Evolutionary conservation across 305 asterid genomes (phyloP).

Genomic region (Fraxinus nigra): DNA sequence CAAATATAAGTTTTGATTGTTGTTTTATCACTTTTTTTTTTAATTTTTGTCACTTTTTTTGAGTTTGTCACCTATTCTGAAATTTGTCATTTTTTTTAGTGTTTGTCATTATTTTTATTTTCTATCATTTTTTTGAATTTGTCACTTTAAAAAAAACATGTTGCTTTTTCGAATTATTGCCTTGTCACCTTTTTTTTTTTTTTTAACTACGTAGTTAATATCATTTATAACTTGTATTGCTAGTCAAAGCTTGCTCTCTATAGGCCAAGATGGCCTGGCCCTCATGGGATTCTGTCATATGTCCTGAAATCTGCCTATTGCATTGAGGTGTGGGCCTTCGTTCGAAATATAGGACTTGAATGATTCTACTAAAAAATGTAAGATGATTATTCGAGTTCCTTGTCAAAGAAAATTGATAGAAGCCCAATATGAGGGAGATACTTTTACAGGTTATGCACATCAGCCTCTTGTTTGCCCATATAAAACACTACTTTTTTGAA

Average conservation of each 20-base stretch:
- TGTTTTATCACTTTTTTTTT: no score
- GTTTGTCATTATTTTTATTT: no score
- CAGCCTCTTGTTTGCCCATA: conserved; percentile 24
- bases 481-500: neutral
- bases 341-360: conserved; percentile 30
- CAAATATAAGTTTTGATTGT: no score
- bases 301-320: neutral
- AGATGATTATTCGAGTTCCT: neutral
- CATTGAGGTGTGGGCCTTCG: neutral
- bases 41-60: no score
- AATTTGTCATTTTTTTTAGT: no score
- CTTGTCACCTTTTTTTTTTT: no score
- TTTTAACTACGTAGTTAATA: neutral
- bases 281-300: neutral
- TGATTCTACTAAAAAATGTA: neutral
- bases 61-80: no score
- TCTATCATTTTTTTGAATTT: no score
- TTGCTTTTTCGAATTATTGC: no score
- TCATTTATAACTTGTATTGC: neutral
- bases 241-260: conserved; percentile 14
- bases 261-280: conserved; percentile 19
- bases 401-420: neutral
- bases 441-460: neutral
- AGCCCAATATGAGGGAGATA: conserved; percentile 17
- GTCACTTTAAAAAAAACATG: no score